Evolutionary conservation across 768 basidiomycete genomes (phyloP), one percentile per base, ranked within the genome.

Genomic region (Gautieria morchelliformis): DNA sequence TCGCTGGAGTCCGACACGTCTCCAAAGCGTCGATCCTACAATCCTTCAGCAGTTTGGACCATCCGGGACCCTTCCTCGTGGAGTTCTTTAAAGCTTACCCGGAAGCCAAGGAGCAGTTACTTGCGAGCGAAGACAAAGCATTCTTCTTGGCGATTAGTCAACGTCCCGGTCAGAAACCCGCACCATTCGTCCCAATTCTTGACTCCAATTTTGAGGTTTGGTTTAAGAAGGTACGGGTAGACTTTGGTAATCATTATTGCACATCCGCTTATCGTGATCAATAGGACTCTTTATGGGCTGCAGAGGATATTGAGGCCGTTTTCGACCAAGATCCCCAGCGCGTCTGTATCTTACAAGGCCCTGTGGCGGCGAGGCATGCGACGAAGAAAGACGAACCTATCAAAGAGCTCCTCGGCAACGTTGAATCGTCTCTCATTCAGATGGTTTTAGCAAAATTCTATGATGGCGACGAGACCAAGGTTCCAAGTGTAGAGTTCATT

Each of bases 271-370:
- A 53, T 57, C 62, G 37, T 47, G 58, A 24, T 46, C 61, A 52
- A 20, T 63, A 92, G 89, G 95, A 97, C 69, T 98, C 95, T 7
- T 82, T 98, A 11, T 97, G 95, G 94, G 89, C 89, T 41, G 89
- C 93, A 2, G 95, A 97, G 71, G 96, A 99, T 69, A 93, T 97
- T 62, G 96, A 98, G 60, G 95, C 94, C 14, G 93, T 99, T 42
- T 96, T 98, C 66, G 96, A 98, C 72, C 93, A 95, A 73, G 96
- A 98, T 70, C 95, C 95, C 24, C 91, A 99, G 70, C 87, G 96
- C 60, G 94, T 98, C 27, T 95, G 93, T 67, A 95, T 99, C 64
- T 82, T 99, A 53, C 93, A 96, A 72, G 96, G 96, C 20, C 96
- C 96, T 14, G 87, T 99, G 51, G 93, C 96, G 1, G 92, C 83